Evolutionary conservation across 2,329 filamentous ascomycete species (phyloP).

Genomic region (Colletotrichum tanaceti): DNA sequence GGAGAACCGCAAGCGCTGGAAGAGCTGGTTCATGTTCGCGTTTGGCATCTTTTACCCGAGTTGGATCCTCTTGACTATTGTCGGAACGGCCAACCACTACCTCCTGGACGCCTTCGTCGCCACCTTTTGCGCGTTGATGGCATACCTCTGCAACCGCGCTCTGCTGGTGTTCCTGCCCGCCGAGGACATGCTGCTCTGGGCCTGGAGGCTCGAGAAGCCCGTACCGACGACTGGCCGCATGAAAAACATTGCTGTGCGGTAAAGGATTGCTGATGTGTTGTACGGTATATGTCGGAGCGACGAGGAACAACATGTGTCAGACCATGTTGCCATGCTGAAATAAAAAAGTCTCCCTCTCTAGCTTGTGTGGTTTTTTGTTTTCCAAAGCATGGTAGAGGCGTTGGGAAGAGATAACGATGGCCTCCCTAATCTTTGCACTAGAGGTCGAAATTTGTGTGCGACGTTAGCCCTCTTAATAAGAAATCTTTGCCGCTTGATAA

Average conservation of each 20-base stretch:
- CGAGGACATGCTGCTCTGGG: slow-evolving; percentile 74
- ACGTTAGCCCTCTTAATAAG: slow-evolving; percentile 30
- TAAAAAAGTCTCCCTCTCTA: background rate
- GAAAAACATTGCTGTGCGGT: slow-evolving; percentile 41
- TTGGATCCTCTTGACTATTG: slow-evolving; percentile 67
- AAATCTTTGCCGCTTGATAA: slow-evolving; percentile 14
- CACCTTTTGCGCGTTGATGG: slow-evolving; percentile 68
- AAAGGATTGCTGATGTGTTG: background rate
- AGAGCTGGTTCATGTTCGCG: slow-evolving; percentile 46
- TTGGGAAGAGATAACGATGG: slow-evolving; percentile 25
- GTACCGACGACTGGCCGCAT: slow-evolving; percentile 58
- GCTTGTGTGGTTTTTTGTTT: background rate
- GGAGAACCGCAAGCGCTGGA: slow-evolving; percentile 46
- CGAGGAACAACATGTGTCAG: slow-evolving; percentile 1
- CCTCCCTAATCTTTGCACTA: slow-evolving; percentile 7
- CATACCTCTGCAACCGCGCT: slow-evolving; percentile 64
- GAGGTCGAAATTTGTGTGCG: background rate
- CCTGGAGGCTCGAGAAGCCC: slow-evolving; percentile 73
- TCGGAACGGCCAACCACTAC: slow-evolving; percentile 72
- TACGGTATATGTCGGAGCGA: background rate
- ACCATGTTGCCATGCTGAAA: slow-evolving; percentile 18
- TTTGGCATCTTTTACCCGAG: slow-evolving; percentile 64
- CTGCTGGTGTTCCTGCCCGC: slow-evolving; percentile 70
- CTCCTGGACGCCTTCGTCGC: slow-evolving; percentile 75
- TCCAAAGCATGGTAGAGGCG: slow-evolving; percentile 38